Percentiles rank a stretch among this genome's conserved stretches.
Evolutionary conservation across 495 filamentous ascomycete species (phyloP).

Genomic region (Trichoderma orchidacearum): DNA sequence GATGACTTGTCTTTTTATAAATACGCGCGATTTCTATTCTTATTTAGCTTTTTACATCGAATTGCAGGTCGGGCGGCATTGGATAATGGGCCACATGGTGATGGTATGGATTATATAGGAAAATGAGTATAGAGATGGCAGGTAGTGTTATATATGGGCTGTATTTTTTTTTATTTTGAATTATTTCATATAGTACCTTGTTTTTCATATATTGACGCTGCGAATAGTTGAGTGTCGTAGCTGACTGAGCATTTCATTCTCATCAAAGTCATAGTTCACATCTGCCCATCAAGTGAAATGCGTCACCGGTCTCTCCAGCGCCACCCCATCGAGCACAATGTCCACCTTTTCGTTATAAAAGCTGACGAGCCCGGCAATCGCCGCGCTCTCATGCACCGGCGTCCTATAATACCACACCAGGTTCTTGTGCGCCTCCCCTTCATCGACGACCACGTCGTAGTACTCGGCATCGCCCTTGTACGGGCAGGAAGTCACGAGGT

Average conservation of each 20-base stretch:
- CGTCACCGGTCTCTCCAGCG: too few species aligned
- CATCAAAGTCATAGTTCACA: too few species aligned
- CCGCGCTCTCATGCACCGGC: constrained; percentile 32
- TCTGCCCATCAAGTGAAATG: too few species aligned
- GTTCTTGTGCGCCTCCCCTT: constrained; percentile 20
- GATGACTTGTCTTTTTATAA: too few species aligned
- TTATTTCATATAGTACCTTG: neutral
- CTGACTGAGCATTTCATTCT: too few species aligned
- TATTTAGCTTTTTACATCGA: too few species aligned
- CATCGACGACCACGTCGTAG: constrained; percentile 14
- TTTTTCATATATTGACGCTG: neutral
- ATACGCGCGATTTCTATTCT: too few species aligned
- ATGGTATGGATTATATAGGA: neutral
- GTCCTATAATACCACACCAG: constrained; percentile 42
- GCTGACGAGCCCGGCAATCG: constrained; percentile 32
- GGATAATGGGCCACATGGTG: neutral
- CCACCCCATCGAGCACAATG: constrained; percentile 35
- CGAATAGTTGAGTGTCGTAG: too few species aligned
- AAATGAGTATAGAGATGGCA: neutral
- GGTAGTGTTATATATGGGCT: neutral
- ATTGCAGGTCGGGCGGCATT: too few species aligned
- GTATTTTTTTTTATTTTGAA: neutral
- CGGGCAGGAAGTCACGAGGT: constrained; percentile 33
- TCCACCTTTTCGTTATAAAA: constrained; percentile 53
- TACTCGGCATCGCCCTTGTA: constrained; percentile 47